phyloP scores from a whole-genome alignment of 2,329 filamentous ascomycete species.

The Hirsutella minnesotensis region DNA sequence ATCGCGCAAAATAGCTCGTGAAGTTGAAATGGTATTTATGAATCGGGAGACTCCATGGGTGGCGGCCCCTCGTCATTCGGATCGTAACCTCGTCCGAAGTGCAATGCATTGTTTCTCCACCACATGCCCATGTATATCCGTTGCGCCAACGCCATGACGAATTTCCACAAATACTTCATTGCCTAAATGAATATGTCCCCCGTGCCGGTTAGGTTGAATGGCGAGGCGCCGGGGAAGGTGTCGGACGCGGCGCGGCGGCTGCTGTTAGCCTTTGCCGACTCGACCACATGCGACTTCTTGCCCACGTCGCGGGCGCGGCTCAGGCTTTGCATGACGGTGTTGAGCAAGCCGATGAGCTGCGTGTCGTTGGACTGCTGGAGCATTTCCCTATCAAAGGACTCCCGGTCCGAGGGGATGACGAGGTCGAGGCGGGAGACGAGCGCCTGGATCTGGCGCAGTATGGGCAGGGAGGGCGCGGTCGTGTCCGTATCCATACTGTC shows the following conservation, averaged over 20 bases:
- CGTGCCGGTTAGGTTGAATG: conserved; percentile 14
- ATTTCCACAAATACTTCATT: background rate
- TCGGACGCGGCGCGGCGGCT: conserved; percentile 8
- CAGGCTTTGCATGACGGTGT: conserved; percentile 61
- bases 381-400: conserved; percentile 57
- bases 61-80: no score
- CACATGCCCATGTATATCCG: no score
- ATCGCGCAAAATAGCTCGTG: no score
- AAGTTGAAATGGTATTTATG: no score
- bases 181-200: conserved; percentile 20
- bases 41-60: no score
- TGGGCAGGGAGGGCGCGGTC: conserved; percentile 47
- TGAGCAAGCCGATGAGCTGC: conserved; percentile 63
- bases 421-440: conserved; percentile 75
- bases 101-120: no score
- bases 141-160: no score
- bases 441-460: conserved; percentile 80
- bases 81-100: no score
- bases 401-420: conserved; percentile 57
- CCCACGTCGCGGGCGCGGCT: conserved; percentile 62
- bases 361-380: conserved; percentile 77
- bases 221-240: conserved; percentile 11
- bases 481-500: conserved; percentile 22
- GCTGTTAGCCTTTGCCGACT: conserved; percentile 20
- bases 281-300: conserved; percentile 56